Base-by-base conservation (phyloP, 306 rosid genomes). In the Cucurbita ficifolia region DNA sequence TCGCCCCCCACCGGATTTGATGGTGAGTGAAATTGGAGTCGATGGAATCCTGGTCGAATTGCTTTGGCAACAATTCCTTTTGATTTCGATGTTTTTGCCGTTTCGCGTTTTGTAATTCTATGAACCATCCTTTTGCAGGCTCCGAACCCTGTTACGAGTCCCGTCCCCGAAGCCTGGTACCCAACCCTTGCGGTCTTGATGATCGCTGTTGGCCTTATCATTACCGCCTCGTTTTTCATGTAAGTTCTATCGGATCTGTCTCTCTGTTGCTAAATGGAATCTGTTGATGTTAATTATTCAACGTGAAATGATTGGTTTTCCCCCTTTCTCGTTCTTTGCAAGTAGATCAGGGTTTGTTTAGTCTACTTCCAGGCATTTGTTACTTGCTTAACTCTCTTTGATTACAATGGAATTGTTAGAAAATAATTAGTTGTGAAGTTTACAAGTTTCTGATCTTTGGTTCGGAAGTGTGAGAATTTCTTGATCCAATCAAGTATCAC, bases 171-270 rank as follows among this genome's bases (percentile, higher is more conserved):
- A 74, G 81, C 92, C 17, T 82, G 87, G 89, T 95, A 89, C 83
- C 99, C 97, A 3, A 85, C 91, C n/a, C 88, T 95, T 24, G 87
- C 97, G 81, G 84, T 85, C 29, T 38, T 86, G 54, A 88, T 85
- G 75, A 88, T 95, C 76, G 81, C 90, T 58, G 72, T 95, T 77
- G 97, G 99, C 22, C 99, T 95, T 81, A 16, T 91, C 67, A 49
- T 95, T 72, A 88, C 99, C 39, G 96, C 99, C 24, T 89, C 92
- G 38, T 95, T 95, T 92, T 89, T 95, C 88, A 89, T 95, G 99
- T 91, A 72, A 83, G 96, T 82, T 78, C 73, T 76, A 82, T 89
- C 84, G 60, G 79, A 79, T 77, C 64, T 19, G 61, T 16, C 19
- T 39, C 50, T 40, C 17, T 64, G 29, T 64, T 7, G 72, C 42